Conservation (phyloP, 345 rosid genomes). For the Atalantia buxifolia region DNA sequence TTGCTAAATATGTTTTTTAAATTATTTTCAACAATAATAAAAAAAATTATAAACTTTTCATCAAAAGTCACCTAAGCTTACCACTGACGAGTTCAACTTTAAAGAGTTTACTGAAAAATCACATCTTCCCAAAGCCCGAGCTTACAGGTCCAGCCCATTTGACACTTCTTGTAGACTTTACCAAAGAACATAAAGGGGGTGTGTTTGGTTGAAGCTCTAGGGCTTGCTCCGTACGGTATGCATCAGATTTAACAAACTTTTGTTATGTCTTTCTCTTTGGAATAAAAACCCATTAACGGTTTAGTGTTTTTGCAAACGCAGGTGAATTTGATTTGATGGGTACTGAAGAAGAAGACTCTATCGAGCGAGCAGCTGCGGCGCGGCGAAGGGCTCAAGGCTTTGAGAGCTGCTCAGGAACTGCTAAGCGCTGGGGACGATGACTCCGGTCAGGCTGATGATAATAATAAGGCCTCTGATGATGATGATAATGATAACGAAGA, state of each 20-base stretch:
- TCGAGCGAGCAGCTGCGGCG: conserved; percentile 64
- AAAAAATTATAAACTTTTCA: too few species aligned
- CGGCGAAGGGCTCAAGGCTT: conserved; percentile 76
- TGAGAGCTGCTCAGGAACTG: conserved; percentile 74
- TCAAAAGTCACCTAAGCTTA: too few species aligned
- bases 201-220: background rate
- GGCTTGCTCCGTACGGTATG: background rate
- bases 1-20: too few species aligned
- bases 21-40: too few species aligned
- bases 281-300: background rate
- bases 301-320: background rate
- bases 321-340: conserved; percentile 32
- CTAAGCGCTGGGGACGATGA: conserved; percentile 43
- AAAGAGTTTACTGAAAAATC: too few species aligned
- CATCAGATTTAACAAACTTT: too few species aligned
- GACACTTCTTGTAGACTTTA: too few species aligned
- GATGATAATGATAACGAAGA: background rate
- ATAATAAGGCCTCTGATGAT: conserved; percentile 2
- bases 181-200: too few species aligned
- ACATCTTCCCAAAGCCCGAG: background rate
- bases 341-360: conserved; percentile 51
- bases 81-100: too few species aligned
- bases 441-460: conserved; percentile 29
- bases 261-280: too few species aligned
- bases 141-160: background rate